Percentiles rank a stretch among this genome's conserved stretches.
Evolutionary conservation across 2,329 filamentous ascomycete species (phyloP).

Genomic region (Dactylonectria estremocensis): DNA sequence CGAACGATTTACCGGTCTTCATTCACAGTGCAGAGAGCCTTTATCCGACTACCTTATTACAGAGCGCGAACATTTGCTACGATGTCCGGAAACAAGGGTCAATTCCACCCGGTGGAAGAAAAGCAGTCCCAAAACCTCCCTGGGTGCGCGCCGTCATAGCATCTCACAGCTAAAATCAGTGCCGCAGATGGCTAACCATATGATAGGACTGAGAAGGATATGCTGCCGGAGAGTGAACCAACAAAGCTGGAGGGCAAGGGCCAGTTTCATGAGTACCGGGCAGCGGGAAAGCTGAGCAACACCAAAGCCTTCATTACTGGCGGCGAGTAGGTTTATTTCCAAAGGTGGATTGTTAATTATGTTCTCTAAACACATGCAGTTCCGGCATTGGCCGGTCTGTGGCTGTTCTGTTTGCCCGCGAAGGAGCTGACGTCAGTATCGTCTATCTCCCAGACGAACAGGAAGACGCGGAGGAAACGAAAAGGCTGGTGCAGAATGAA

Average conservation of each 20-base stretch:
- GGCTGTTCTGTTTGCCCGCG: slow-evolving; percentile 69
- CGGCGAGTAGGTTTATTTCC: slow-evolving; percentile 62
- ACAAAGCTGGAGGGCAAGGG: slow-evolving; percentile 59
- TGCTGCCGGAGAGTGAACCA: slow-evolving; percentile 58
- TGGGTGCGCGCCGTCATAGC: slow-evolving; percentile 47
- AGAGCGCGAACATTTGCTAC: background rate
- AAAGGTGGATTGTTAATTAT: too few relatives aligned
- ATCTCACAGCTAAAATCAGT: background rate
- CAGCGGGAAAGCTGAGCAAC: slow-evolving; percentile 64
- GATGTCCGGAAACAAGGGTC: slow-evolving; percentile 48
- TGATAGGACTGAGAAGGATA: slow-evolving; percentile 53
- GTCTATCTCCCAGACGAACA: slow-evolving; percentile 70
- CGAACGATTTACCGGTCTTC: background rate
- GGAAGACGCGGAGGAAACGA: slow-evolving; percentile 68
- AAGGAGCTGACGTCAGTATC: slow-evolving; percentile 71
- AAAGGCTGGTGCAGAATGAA: slow-evolving; percentile 66
- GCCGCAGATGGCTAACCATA: background rate
- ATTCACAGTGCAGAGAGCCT: background rate
- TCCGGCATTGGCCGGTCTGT: slow-evolving; percentile 70
- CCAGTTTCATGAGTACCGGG: slow-evolving; percentile 56
- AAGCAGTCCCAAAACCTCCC: slow-evolving; percentile 56
- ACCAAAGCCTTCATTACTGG: slow-evolving; percentile 69
- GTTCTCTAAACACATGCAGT: slow-evolving; percentile 48
- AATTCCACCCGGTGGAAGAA: slow-evolving; percentile 54
- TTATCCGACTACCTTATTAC: background rate